Evolutionary conservation across 257 asterid genomes (phyloP).

Genomic region (Capsicum rhomboideum): DNA sequence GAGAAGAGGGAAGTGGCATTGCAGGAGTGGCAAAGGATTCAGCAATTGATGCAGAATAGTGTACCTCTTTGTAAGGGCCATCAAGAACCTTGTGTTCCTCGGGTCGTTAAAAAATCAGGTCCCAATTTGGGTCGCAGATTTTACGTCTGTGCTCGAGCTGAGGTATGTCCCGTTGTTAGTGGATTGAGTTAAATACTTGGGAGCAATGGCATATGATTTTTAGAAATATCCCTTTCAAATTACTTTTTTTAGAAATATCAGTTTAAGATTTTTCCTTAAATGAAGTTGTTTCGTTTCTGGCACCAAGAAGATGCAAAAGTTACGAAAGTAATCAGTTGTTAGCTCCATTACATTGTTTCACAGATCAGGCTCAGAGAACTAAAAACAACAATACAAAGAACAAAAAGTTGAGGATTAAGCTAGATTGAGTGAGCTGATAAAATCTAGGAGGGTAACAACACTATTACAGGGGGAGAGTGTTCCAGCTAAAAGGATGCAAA

Average conservation of each 20-base stretch:
- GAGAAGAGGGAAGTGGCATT: constrained; percentile 43
- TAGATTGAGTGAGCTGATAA: not conserved
- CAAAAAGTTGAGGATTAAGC: not conserved
- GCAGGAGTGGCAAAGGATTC: constrained; percentile 96
- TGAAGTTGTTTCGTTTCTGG: not conserved
- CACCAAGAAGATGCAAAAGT: not conserved
- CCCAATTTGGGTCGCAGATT: constrained; percentile 78
- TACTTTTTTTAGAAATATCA: not conserved
- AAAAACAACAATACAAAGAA: not conserved
- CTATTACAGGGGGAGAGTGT: not conserved
- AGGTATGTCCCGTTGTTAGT: constrained; percentile 38
- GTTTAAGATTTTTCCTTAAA: not conserved
- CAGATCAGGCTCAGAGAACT: not conserved
- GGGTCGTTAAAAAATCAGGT: constrained; percentile 89
- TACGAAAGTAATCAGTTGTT: not conserved
- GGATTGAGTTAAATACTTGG: constrained; percentile 1
- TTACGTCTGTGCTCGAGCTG: constrained; percentile 91
- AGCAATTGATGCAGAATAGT: constrained; percentile 77
- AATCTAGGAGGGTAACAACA: not conserved
- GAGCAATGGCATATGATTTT: not conserved
- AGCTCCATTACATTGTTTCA: not conserved
- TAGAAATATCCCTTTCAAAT: not conserved
- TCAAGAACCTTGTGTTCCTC: constrained; percentile 81
- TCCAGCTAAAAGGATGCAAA: not conserved
- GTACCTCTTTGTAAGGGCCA: constrained; percentile 95